Evolutionary conservation across 257 asterid genomes (phyloP), one percentile per base, ranked within the genome.

Genomic region (Lycium ferocissimum): DNA sequence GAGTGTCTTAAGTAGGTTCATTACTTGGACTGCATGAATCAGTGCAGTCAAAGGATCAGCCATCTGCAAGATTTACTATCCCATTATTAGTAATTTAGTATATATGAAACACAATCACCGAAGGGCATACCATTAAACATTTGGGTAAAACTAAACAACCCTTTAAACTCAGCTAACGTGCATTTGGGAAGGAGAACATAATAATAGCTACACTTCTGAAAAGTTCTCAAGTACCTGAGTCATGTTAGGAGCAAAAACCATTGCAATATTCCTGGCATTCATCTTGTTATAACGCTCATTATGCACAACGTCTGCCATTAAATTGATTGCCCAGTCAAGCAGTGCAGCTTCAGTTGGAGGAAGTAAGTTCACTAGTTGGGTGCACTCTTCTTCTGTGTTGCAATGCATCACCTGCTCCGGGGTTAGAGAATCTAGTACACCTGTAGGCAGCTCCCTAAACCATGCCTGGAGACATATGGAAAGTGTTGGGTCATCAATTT

Each of bases 211-310:
- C 26, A 33, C 13, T 14, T 40, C 49, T 67, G 79, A 80, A 37
- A 79, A 80, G 67, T 49, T 54, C 20, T 20, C 10, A 61, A 40
- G 83, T 53, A 94, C 97, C 97, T 94, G 91, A 86, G 98, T 94
- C 98, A 95, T 95, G 89, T 94, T 95, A 70, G 98, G 98, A 45
- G 98, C 98, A 88, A 95, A 94, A 7, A 95, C 98, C 98, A 95
- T 92, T 10, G 98, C 98, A 26, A 95, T 92, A 93, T 94, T 95
- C 84, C 98, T 87, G 2, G 95, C 91, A 53, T 94, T 95, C 98
- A 95, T 94, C 92, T 94, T 95, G 92, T 94, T 95, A 61, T 84
- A 87, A 33, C 88, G 88, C 61, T 93, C 92, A 6, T 93, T 87
- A 53, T 89, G 87, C 86, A 90, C 97, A 54, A 94, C 93, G 81